Evolutionary conservation across 331 rosid genomes (phyloP), one percentile per base, ranked within the genome.

Genomic region (Pyracantha coccinea): DNA sequence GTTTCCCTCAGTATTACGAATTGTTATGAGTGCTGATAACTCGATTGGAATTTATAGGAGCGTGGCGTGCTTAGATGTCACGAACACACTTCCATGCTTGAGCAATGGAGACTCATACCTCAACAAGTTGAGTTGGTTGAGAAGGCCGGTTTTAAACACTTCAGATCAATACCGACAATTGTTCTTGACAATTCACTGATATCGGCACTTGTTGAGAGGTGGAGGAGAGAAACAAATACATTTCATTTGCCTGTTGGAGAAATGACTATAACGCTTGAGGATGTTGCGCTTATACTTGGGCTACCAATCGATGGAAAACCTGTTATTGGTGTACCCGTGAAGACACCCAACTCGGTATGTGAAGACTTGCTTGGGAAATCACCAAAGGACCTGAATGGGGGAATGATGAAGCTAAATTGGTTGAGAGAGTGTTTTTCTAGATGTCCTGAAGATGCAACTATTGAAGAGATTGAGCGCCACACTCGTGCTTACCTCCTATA

Each of bases 151-250:
- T 93, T 93, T 54, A 92, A 87, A 75, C 84, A 87, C 88, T 70
- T 93, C 23, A 83, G 94, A 80, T 72, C 83, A 72, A 89, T 93
- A 79, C 98, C 97, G 7, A 86, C 98, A 4, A 87, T 93, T 82
- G 87, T 84, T 81, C 97, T 93, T 32, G 97, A 91, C 83, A 91
- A 91, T 77, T 92, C 98, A 60, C 84, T 93, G 72, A 91, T 93
- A 79, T 93, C 98, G 1, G 97, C 97, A 28, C 82, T 93, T 66
- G 93, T 91, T 57, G 98, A 93, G 89, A 88, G 97, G 79, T 91
- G 98, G 97, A 91, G 98, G 81, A 87, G 93, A 79, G 98, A 93
- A 83, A 93, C 98, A 20, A 93, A 93, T 55, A 86, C 97, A 31
- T 93, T 93, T 66, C 97, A 93, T 87, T 78, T 93, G 55, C 86